Conservation (phyloP, 495 filamentous ascomycete genomes). For the Parathielavia hyrcaniae region DNA sequence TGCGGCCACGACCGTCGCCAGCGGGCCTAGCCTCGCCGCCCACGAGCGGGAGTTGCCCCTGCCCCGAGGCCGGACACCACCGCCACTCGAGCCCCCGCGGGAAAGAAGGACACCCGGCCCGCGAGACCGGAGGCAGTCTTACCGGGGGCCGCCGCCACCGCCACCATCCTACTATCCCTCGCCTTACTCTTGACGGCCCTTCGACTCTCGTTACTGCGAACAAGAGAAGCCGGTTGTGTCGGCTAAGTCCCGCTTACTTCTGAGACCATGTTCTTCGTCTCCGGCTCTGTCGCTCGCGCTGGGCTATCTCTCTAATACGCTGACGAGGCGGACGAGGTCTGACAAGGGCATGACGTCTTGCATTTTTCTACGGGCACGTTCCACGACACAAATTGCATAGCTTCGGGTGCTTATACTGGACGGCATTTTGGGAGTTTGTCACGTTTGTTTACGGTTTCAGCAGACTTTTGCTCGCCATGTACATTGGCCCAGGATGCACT, state of each 20-base stretch:
- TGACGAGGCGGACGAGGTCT: constrained; percentile 20
- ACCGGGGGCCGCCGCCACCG: constrained; percentile 27
- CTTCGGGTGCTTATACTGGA: constrained; percentile 15
- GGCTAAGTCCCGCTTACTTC: neutral
- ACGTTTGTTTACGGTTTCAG: constrained; percentile 3
- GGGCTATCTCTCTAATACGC: neutral
- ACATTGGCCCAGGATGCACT: neutral
- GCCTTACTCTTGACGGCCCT: constrained; percentile 10
- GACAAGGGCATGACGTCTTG: constrained; percentile 17
- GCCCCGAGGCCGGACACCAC: constrained; percentile 31
- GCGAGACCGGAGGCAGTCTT: constrained; percentile 23
- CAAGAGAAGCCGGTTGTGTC: neutral
- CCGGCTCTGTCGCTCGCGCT: neutral
- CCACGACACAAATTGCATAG: constrained; percentile 19
- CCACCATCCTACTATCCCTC: constrained; percentile 23
- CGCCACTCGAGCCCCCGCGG: constrained; percentile 29
- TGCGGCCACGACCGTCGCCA: constrained; percentile 28
- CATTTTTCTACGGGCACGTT: constrained; percentile 11
- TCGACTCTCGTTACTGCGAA: neutral
- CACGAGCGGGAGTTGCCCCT: constrained; percentile 30
- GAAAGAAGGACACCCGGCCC: constrained; percentile 34
- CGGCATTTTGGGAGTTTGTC: constrained; percentile 7
- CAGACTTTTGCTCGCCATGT: neutral
- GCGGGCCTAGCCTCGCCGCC: constrained; percentile 28
- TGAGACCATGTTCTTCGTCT: neutral